Percentiles rank a stretch among this genome's conserved stretches.
Evolutionary conservation across 208 protist species (phyloP).

Genomic region (Acanthamoeba polyphaga): DNA sequence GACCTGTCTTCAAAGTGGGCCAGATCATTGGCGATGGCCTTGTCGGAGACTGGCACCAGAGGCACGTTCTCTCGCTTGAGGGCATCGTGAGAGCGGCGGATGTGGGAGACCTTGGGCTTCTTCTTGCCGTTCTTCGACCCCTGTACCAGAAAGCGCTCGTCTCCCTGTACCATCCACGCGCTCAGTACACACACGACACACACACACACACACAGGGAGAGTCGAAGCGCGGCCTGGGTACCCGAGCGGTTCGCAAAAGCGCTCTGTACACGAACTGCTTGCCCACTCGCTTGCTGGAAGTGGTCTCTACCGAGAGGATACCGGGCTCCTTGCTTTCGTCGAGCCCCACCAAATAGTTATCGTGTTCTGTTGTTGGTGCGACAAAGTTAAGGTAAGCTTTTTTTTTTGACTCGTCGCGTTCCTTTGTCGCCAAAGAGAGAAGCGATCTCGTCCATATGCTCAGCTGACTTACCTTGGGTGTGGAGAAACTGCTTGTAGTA

Average conservation of each 20-base stretch:
- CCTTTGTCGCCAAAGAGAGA: not conserved
- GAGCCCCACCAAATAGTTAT: slow-evolving; percentile 1
- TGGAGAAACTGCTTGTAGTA: slow-evolving; percentile 11
- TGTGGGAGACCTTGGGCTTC: slow-evolving; percentile 25
- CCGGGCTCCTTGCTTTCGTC: slow-evolving; percentile 14
- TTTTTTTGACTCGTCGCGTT: not conserved
- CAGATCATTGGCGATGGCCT: not conserved
- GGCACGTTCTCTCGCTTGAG: slow-evolving; percentile 9
- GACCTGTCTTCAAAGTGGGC: not conserved
- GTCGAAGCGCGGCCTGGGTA: not conserved
- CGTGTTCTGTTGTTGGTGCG: not conserved
- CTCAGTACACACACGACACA: not conserved
- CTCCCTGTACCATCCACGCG: not conserved
- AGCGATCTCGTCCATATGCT: not conserved
- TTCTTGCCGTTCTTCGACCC: not conserved
- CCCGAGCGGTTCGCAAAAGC: slow-evolving; percentile 21
- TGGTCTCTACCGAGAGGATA: slow-evolving; percentile 8
- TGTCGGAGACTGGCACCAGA: not conserved
- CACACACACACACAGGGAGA: not conserved
- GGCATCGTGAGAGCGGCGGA: not conserved
- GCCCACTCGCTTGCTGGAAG: not conserved
- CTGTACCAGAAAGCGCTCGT: slow-evolving; percentile 27
- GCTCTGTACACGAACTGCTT: slow-evolving; percentile 14
- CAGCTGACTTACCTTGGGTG: not conserved
- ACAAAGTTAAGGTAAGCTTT: not conserved